Conservation (phyloP, 2,329 filamentous ascomycete species). For the Penicillium capsulatum region DNA sequence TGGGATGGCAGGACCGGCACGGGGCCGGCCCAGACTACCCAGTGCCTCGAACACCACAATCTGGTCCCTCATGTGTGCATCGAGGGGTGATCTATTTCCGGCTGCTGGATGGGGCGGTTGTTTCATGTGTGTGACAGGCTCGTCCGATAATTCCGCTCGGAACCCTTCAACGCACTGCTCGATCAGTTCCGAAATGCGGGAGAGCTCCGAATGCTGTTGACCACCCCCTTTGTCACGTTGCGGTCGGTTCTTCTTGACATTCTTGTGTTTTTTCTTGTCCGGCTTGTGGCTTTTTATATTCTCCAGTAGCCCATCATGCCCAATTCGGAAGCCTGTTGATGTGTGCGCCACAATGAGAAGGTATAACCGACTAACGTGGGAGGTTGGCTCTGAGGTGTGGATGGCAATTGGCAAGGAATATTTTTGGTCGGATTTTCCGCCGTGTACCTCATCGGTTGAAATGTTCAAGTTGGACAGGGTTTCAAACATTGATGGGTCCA, state of each 20-base stretch:
- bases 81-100: slow-evolving; percentile 44
- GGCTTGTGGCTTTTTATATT: slow-evolving; percentile 4
- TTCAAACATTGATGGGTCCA: slow-evolving; percentile 17
- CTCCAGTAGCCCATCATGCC: slow-evolving; percentile 50
- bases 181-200: slow-evolving; percentile 20
- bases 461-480: too few species aligned
- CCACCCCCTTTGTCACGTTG: slow-evolving; percentile 1
- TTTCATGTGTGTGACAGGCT: not conserved
- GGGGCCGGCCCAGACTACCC: slow-evolving; percentile 28
- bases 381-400: slow-evolving; percentile 42
- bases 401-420: slow-evolving; percentile 22
- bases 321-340: slow-evolving; percentile 47
- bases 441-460: too few species aligned
- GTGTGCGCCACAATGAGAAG: slow-evolving; percentile 54
- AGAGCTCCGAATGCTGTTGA: not conserved
- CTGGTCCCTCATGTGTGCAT: slow-evolving; percentile 56
- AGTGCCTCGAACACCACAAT: slow-evolving; percentile 58
- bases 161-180: slow-evolving; percentile 45
- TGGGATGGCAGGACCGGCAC: not conserved
- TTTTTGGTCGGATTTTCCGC: not conserved
- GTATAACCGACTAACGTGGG: slow-evolving; percentile 47
- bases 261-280: slow-evolving; percentile 6
- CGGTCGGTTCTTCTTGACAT: slow-evolving; percentile 5
- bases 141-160: slow-evolving; percentile 42
- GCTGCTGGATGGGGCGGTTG: not conserved